Base-by-base conservation (phyloP, 2,329 filamentous ascomycete genomes). In the Xylaria sp. region DNA sequence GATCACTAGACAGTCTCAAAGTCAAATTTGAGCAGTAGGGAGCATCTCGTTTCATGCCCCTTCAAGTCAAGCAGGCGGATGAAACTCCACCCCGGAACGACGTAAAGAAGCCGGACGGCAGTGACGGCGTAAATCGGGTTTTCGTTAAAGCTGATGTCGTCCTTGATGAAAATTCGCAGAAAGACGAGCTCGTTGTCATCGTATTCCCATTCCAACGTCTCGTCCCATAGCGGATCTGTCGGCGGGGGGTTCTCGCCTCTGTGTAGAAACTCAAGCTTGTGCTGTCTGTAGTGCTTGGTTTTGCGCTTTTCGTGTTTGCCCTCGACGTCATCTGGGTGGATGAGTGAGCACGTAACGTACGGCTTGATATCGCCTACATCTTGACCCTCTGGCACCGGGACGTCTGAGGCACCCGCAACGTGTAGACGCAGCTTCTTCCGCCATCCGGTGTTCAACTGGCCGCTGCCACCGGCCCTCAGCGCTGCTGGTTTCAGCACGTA, bases 181-280 rank as follows among this genome's bases (percentile, higher is more conserved):
- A 92, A 92, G 0, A 85, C 84, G 54, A 92, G 74, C 74, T 91
- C 89, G 70, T 87, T 90, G 63, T 90, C 89, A 5, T 89, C 86
- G 71, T 86, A 91, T 67, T 89, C 86, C 89, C 89, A 92, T 73
- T 90, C 87, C 9, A 92, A 79, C 15, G 79, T 81, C 76, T 91
- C 88, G 69, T 91, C 84, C 89, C 88, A 92, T 7, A 92, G 57
- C 0, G 89, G 89, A 67, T 91, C 88, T 0, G 83, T 89, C 0
- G 82, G 75, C 0, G 84, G 83, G 2, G 89, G 86, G 67, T 88
- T 89, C 61, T 87, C 86, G 20, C 83, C 85, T 33, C 79, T 79
- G 74, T 89, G 87, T 55, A 90, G 75, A 63, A 89, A 84, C 0
- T 84, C 85, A 0, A 87, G 75, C 67, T 82, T 86, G 74, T 89